Base-by-base conservation (phyloP, 1,284 basidiomycete genomes). In the Leccinum fuscescens region DNA sequence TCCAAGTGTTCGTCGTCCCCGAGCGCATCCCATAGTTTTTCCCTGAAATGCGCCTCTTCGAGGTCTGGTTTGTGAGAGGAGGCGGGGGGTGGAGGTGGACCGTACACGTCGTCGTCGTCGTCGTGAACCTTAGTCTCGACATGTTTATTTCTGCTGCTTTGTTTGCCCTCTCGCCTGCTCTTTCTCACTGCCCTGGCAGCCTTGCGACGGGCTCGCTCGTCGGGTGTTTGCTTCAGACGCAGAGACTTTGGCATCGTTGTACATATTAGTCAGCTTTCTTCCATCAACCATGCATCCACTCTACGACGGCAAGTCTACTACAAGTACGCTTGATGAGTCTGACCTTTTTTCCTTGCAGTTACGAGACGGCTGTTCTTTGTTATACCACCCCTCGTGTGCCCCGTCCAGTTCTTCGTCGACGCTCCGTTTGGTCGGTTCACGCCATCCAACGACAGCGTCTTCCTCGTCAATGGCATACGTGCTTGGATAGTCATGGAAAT, bases 401-500 rank as follows among this genome's bases (percentile, higher is more conserved):
- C 77, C 0, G 31, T 71, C 1, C 69, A 78, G 29, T 75, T 84
- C 63, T 65, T 82, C 62, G 64, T 84, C 62, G 79, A 90, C 64
- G 89, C 89, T 2, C 89, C 88, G 0, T 94, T 94, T 72, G 93
- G 93, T 9, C 81, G 89, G 0, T 95, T 95, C 69, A 71, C 85
- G 0, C 82, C 81, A 0, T 72, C 78, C 31, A 63, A 74, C 11
- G 66, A 80, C 56, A 80, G 78, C 54, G 72, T 78, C 55, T 76
- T 86, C 51, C 73, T 84, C 20, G 66, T 90, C 6, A 80, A 89
- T 64, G 88, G 88, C 15, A 80, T 84, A 63, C 80, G 78, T 65
- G 79, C 89, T 33, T 96, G 94, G 93, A 89, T 93, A 27, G 46
- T 83, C 54, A 96, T 96, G 93, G 94, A 96, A 74, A 77, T 92